phyloP scores from a whole-genome alignment of 139 green algal species.

The Bryopsis sp. region DNA sequence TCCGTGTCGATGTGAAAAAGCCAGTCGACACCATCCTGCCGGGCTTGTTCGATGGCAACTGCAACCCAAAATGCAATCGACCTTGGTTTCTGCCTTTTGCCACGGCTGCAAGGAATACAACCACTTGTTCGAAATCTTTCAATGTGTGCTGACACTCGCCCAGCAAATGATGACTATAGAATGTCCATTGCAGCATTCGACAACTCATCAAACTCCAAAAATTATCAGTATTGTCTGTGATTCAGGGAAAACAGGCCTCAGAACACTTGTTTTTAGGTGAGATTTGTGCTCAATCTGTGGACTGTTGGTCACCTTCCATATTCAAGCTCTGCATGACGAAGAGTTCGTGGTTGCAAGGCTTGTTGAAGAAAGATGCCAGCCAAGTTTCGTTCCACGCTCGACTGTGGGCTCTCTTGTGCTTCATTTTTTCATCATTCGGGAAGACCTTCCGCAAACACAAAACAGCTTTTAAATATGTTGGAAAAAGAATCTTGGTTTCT shows the following conservation, averaged over 20 bases:
- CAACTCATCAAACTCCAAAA: background rate
- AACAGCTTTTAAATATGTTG: too few relatives aligned
- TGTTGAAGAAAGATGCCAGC: slow-evolving; percentile 74
- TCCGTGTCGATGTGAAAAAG: slow-evolving; percentile 78
- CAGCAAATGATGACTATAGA: background rate
- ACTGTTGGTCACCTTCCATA: slow-evolving; percentile 50
- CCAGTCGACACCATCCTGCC: slow-evolving; percentile 51
- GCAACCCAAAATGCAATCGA: slow-evolving; percentile 16
- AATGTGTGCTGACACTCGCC: background rate
- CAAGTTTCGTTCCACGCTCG: slow-evolving; percentile 78
- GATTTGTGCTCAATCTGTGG: slow-evolving; percentile 1
- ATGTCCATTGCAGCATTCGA: background rate
- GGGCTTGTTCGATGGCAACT: slow-evolving; percentile 57
- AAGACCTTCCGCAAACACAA: too few relatives aligned
- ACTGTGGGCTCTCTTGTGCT: slow-evolving; percentile 29
- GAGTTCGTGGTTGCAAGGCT: slow-evolving; percentile 82
- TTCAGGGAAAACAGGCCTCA: background rate
- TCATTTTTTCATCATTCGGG: slow-evolving; percentile 33
- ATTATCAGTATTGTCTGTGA: background rate
- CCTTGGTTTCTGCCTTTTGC: background rate
- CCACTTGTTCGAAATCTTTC: background rate
- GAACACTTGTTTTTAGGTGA: slow-evolving; percentile 7
- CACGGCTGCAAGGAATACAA: background rate
- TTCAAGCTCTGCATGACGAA: slow-evolving; percentile 77
- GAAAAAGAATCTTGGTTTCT: too few relatives aligned